These are phyloP conservation scores for Microsporum canis DNA, from an alignment of 2,329 filamentous ascomycete genomes.

Conservation along the genomic window DNA sequence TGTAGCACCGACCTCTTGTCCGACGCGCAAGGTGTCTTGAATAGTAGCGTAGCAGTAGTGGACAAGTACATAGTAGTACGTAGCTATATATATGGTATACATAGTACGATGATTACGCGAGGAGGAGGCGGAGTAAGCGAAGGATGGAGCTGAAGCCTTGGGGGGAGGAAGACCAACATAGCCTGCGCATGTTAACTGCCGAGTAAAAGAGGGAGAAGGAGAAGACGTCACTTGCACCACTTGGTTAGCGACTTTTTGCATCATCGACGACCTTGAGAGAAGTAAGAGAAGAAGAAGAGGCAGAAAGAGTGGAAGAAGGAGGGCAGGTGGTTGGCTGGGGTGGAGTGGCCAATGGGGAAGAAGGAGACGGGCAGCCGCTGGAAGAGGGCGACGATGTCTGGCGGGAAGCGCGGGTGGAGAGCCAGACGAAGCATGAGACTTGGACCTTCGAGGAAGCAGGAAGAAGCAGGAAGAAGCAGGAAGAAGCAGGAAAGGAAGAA, in stretches of 20 bases:
- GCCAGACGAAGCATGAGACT: background rate
- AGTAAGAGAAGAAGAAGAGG: background rate
- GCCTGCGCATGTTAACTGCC: no score
- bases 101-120: background rate
- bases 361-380: background rate
- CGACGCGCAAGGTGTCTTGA: background rate
- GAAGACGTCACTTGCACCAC: background rate
- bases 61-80: background rate
- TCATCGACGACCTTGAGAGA: background rate
- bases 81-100: background rate
- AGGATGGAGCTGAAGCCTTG: background rate
- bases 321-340: background rate
- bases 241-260: background rate
- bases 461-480: background rate
- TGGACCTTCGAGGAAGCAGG: no score
- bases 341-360: background rate
- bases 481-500: background rate
- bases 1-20: background rate
- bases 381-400: background rate
- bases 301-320: background rate
- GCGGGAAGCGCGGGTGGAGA: background rate
- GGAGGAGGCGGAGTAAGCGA: background rate
- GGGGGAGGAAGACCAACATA: background rate
- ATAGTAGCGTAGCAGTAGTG: background rate
- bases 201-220: background rate